Base-by-base conservation (phyloP, 2,329 filamentous ascomycete species). In the Stachybotrys elegans region DNA sequence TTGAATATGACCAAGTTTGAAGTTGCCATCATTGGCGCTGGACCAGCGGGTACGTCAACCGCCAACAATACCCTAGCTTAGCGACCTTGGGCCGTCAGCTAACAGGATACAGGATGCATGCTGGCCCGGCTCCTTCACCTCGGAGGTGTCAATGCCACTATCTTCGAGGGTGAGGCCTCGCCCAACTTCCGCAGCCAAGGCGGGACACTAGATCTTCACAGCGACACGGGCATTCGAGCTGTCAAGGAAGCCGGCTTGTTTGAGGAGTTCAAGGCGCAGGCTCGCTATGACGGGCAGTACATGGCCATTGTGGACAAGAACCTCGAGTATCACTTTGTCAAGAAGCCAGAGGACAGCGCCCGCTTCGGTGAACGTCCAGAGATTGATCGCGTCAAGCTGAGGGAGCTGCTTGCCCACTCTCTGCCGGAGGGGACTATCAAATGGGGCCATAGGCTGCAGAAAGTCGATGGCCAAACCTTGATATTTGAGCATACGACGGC, bases 181-280 rank as follows among this genome's bases (percentile, higher is more conserved):
- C 64, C 67, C n/a, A 51, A 70, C 47, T 68, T 68, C 43, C 65
- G 72, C 34, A 65, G 59, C 6, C 72, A 78, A 53, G 76, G 76
- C 23, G 76, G 77, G 8, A 72, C 63, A 4, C 67, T 82, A 3
- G 77, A 81, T 51, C 58, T 82, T 8, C 76, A 81, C 49, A 69
- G 68, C 0, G 49, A 61, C 4, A 72, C 71, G 1, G 77, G 78
- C 1, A 68, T 79, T 23, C 60, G 64, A 4, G 76, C 76, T 1
- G 54, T 81, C 39, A 68, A 68, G 42, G 69, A 73, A 44, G 73
- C 74, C 4, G 68, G 67, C 0, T 57, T 81, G 6, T 74, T 65
- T 56, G 67, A 72, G 1, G 62, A 71, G 23, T 81, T 80, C 56
- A 51, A 63, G n/a, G 63, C 69, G 47, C 48, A 71, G 42, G 72